Evolutionary conservation across 345 rosid species (phyloP), one percentile per base, ranked within the genome.

Genomic region (Draba incana): DNA sequence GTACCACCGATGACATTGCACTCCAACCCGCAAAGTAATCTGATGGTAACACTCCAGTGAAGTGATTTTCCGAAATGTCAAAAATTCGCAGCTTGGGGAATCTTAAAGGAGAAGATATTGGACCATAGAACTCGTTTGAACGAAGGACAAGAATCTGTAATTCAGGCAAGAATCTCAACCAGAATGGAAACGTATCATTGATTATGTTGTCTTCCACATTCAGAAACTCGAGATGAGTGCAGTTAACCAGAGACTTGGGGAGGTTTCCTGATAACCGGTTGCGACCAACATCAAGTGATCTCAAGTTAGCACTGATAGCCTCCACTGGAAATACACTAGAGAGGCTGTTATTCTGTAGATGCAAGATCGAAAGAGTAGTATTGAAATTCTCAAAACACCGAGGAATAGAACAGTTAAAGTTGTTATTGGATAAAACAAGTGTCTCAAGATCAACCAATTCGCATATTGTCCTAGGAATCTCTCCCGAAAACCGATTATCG

Each of bases 141-240:
- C 81, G 83, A 51, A 84, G 24, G 54, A 80, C 64, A 2, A 86
- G 80, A 56, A 80, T 69, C 3, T 74, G 81, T 33, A 83, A 35
- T 3, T 6, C n/a, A 0, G 82, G 62, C 31, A 73, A 5, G 2
- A 2, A 65, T 49, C 52, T 63, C 71, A 84, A 61, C 41, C 73
- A 71, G 12, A 81, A 83, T 0, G 88, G 88, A 45, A 81, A 84
- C 0, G 0, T 41, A 14, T 74, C 85, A 0, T 5, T 39, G 16
- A 84, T 69, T 9, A 0, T 37, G 57, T 86, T 86, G 24, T 60
- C 47, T 1, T 81, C 83, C 4, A 84, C 23, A 62, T 81, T 68
- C 0, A 84, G 3, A 43, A 84, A 77, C 72, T 82, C 84, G 20
- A 86, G 54, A 5, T 0, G 47, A 3, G 2, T 31, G 33, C 83